Evolutionary conservation across 2,329 filamentous ascomycete genomes (phyloP).

Genomic region (Bipolaris victoriae): DNA sequence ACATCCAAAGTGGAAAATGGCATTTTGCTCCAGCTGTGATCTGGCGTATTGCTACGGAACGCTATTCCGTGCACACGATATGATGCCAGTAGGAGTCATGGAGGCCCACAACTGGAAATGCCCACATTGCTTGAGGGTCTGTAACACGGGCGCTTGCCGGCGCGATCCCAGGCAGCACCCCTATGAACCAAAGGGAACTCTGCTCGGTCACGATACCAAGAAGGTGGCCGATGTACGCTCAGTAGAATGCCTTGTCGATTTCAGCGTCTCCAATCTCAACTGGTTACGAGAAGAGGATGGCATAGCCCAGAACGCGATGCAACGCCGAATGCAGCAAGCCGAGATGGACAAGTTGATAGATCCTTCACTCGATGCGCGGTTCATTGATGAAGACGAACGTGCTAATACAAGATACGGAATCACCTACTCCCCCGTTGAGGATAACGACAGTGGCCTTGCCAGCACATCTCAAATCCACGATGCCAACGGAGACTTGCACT

Average conservation of each 20-base stretch:
- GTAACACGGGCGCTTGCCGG: constrained; percentile 83
- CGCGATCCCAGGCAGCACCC: constrained; percentile 71
- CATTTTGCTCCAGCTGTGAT: constrained; percentile 76
- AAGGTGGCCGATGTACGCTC: constrained; percentile 90
- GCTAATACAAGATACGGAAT: constrained; percentile 48
- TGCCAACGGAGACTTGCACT: constrained; percentile 26
- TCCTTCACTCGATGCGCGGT: constrained; percentile 53
- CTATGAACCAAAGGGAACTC: constrained; percentile 84
- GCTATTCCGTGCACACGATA: constrained; percentile 87
- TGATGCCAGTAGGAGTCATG: constrained; percentile 82
- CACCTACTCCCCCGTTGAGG: constrained; percentile 50
- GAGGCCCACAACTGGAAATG: constrained; percentile 85
- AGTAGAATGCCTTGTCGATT: constrained; percentile 88
- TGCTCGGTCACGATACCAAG: constrained; percentile 89
- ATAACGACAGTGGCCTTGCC: constrained; percentile 21
- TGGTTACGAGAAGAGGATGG: constrained; percentile 71
- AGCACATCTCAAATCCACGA: constrained; percentile 16
- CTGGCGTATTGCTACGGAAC: constrained; percentile 91
- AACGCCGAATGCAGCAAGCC: constrained; percentile 60
- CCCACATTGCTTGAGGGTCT: constrained; percentile 83
- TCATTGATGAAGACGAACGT: constrained; percentile 50
- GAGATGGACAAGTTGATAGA: constrained; percentile 58
- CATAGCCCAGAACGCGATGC: constrained; percentile 53
- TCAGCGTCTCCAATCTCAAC: constrained; percentile 82
- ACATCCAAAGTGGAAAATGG: constrained; percentile 84